Evolutionary conservation across 805 yeast species (phyloP).

Genomic region (Hanseniaspora guilliermondii): DNA sequence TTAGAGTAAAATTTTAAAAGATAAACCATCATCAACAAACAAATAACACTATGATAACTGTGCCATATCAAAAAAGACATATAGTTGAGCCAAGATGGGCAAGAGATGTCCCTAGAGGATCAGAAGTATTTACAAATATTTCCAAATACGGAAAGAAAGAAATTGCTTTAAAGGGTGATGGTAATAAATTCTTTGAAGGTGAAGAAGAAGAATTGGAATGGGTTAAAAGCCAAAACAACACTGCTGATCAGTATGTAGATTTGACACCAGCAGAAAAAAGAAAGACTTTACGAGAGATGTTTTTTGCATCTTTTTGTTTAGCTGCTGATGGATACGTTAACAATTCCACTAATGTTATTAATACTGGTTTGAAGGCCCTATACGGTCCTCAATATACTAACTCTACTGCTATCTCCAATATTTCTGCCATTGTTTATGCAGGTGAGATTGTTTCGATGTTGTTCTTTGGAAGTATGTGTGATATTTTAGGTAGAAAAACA

Average conservation of each 20-base stretch:
- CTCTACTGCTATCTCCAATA: conserved; percentile 64
- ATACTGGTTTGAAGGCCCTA: conserved; percentile 51
- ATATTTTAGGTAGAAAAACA: conserved; percentile 62
- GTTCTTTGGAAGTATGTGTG: conserved; percentile 67
- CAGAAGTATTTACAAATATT: conserved; percentile 3
- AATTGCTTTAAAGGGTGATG: neutral
- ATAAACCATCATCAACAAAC: neutral
- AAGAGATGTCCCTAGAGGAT: conserved; percentile 10
- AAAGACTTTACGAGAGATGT: conserved; percentile 8
- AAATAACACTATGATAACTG: neutral
- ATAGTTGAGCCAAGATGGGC: conserved; percentile 4
- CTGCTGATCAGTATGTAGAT: neutral
- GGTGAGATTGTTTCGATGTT: conserved; percentile 87
- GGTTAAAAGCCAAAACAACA: neutral
- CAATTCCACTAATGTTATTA: conserved; percentile 67
- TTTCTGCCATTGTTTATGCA: conserved; percentile 77
- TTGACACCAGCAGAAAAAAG: conserved; percentile 2
- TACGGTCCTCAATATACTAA: conserved; percentile 52
- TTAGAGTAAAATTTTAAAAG: neutral
- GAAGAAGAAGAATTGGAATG: neutral
- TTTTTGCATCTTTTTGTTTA: conserved; percentile 31
- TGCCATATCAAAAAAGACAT: conserved; percentile 11
- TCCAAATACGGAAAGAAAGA: conserved; percentile 5
- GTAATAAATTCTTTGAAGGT: conserved; percentile 3
- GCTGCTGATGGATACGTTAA: conserved; percentile 90